Evolutionary conservation across 163 green algal species (phyloP).

Genomic region (Prototheca cutis): DNA sequence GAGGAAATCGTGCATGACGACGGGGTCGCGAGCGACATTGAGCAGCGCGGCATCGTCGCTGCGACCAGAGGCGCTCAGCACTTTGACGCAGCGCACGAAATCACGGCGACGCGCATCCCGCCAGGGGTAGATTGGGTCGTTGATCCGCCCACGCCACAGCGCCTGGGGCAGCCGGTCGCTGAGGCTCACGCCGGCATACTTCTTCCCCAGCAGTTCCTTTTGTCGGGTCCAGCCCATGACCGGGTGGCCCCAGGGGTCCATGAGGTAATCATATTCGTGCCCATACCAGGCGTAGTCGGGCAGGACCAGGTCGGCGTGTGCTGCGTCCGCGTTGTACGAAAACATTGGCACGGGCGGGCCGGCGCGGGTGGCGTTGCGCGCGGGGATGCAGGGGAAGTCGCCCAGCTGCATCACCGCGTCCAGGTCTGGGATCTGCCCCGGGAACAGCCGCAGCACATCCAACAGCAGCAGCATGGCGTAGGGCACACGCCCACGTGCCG

Average conservation of each 20-base stretch:
- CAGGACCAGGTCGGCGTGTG: conserved; percentile 27
- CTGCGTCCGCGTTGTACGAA: conserved; percentile 21
- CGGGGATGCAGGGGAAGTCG: conserved; percentile 37
- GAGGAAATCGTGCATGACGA: conserved; percentile 4
- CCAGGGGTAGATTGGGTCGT: conserved; percentile 25
- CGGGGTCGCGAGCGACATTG: not conserved
- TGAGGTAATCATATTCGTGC: conserved; percentile 30
- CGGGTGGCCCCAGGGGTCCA: conserved; percentile 21
- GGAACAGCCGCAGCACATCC: conserved; percentile 29
- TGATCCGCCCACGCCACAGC: conserved; percentile 30
- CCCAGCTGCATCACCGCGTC: conserved; percentile 32
- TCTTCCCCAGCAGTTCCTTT: conserved; percentile 16
- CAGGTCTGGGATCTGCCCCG: conserved; percentile 35
- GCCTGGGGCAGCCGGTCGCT: conserved; percentile 8
- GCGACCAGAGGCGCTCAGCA: not conserved
- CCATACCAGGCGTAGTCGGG: conserved; percentile 39
- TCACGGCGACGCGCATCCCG: conserved; percentile 8
- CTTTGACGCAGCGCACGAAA: not conserved
- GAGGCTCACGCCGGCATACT: conserved; percentile 16
- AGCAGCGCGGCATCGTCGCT: not conserved
- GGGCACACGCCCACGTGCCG: conserved; percentile 33
- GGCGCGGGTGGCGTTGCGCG: not conserved
- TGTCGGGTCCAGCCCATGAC: conserved; percentile 32
- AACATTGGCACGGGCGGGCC: conserved; percentile 19
- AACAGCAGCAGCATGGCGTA: conserved; percentile 30